Evolutionary conservation across 148 eudicot genomes (phyloP).

Genomic region (Vaccinium macrocarpon): DNA sequence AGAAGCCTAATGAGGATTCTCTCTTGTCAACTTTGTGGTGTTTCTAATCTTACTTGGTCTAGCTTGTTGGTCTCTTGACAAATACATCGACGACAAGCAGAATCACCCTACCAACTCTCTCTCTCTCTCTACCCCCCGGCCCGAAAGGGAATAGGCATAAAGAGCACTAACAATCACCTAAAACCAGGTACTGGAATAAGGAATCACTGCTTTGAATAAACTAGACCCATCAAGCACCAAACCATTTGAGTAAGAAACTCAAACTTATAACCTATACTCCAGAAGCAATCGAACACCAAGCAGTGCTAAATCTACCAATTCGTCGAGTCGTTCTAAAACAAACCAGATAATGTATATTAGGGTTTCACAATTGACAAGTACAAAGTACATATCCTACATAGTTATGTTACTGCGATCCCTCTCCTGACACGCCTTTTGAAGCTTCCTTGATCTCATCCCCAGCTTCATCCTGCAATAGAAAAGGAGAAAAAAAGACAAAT

Average conservation of each 20-base stretch:
- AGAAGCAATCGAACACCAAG: slow-evolving; percentile 13
- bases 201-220: slow-evolving; percentile 7
- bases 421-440: slow-evolving; percentile 34
- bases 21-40: slow-evolving; percentile 46
- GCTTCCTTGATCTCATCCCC: slow-evolving; percentile 69
- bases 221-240: slow-evolving; percentile 1
- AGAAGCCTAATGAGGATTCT: slow-evolving; percentile 54
- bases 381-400: slow-evolving; percentile 18
- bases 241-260: neutral
- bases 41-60: slow-evolving; percentile 48
- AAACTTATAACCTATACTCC: slow-evolving; percentile 16
- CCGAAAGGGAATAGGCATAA: neutral
- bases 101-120: slow-evolving; percentile 42
- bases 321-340: slow-evolving; percentile 16
- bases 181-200: neutral
- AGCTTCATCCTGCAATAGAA: slow-evolving; percentile 50
- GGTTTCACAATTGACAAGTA: slow-evolving; percentile 8
- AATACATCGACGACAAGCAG: slow-evolving; percentile 66
- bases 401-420: slow-evolving; percentile 25
- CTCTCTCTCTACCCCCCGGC: neutral
- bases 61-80: slow-evolving; percentile 71
- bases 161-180: neutral
- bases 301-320: slow-evolving; percentile 9
- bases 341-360: slow-evolving; percentile 8
- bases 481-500: neutral